Evolutionary conservation across 139 green algal genomes (phyloP).

Genomic region (Asterochloris sp.): DNA sequence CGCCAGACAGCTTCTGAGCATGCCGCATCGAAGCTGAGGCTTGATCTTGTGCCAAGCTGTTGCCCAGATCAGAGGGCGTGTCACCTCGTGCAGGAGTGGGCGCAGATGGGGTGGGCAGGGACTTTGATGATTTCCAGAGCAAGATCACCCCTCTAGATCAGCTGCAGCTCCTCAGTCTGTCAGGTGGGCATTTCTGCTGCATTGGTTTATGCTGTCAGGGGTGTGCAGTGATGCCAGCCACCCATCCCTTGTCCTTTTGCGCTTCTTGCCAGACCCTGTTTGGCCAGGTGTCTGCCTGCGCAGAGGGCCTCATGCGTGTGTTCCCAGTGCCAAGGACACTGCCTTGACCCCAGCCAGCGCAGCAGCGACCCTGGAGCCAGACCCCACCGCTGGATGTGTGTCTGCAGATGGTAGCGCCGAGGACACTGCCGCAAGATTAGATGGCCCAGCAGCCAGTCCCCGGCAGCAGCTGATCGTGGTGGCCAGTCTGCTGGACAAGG

Average conservation of each 20-base stretch:
- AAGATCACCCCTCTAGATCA: constrained; percentile 36
- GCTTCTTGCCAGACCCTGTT: too few species aligned
- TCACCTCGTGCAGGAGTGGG: not conserved
- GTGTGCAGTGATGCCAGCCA: not conserved
- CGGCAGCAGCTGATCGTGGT: constrained; percentile 84
- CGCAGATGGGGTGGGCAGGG: not conserved
- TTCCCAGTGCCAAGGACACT: too few species aligned
- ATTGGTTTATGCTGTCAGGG: not conserved
- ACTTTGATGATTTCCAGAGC: constrained; percentile 34
- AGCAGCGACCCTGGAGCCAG: not conserved
- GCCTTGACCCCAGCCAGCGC: too few species aligned
- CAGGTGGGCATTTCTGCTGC: not conserved
- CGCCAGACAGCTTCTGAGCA: not conserved
- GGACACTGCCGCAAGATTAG: not conserved
- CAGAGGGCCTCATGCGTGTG: too few species aligned
- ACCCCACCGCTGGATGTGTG: not conserved
- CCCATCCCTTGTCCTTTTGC: too few species aligned
- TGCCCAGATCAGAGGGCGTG: not conserved
- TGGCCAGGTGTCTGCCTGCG: too few species aligned
- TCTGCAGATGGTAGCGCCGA: not conserved
- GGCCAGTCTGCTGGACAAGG: constrained; percentile 79
- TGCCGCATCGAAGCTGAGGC: not conserved
- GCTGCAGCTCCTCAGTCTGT: not conserved
- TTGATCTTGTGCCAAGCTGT: not conserved
- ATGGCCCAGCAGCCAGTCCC: not conserved